Percentiles rank a stretch among this genome's conserved stretches.
These are phyloP conservation scores for Apiotrichum laibachii DNA, from an alignment of 1,284 basidiomycete genomes.

Conservation along the genomic window DNA sequence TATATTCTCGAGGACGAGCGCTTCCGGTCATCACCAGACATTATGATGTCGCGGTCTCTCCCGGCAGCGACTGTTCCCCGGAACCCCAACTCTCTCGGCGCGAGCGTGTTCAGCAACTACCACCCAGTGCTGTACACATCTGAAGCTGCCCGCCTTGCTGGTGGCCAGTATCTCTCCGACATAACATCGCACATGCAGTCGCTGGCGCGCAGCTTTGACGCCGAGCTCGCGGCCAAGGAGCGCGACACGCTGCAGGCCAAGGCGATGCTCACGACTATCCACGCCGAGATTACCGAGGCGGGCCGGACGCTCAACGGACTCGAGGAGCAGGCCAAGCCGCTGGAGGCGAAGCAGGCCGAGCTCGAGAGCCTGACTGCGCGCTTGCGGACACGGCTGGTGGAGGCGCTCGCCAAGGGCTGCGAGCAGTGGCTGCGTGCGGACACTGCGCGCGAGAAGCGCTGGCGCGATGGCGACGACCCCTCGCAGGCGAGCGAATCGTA, in stretches of 20 bases:
- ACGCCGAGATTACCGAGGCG: slow-evolving; percentile 87
- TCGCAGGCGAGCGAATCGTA: slow-evolving; percentile 41
- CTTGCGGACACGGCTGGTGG: slow-evolving; percentile 71
- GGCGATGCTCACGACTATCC: slow-evolving; percentile 79
- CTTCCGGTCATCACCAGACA: slow-evolving; percentile 78
- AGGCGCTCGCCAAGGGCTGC: slow-evolving; percentile 78
- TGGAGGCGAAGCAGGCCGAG: slow-evolving; percentile 63
- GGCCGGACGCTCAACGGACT: slow-evolving; percentile 71
- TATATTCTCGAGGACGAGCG: slow-evolving; percentile 99
- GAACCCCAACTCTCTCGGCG: slow-evolving; percentile 20
- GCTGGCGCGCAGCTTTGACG: slow-evolving; percentile 88
- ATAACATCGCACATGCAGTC: slow-evolving; percentile 83
- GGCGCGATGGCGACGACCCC: slow-evolving; percentile 30
- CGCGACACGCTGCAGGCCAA: slow-evolving; percentile 88
- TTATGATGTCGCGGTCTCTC: slow-evolving; percentile 16
- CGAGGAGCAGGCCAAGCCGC: slow-evolving; percentile 62
- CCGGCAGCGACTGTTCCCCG: slow-evolving; percentile 2
- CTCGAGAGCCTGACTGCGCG: slow-evolving; percentile 66
- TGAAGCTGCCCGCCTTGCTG: slow-evolving; percentile 79
- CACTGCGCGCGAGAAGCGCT: slow-evolving; percentile 64
- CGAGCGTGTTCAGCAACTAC: slow-evolving; percentile 19
- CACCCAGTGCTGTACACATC: slow-evolving; percentile 77
- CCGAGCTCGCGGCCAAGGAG: slow-evolving; percentile 87
- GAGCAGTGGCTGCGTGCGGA: slow-evolving; percentile 88
- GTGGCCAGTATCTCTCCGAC: slow-evolving; percentile 77